Percentiles rank a stretch among this genome's conserved stretches.
Conservation (phyloP, 2,329 filamentous ascomycete species). For the Fusarium nygamai region DNA sequence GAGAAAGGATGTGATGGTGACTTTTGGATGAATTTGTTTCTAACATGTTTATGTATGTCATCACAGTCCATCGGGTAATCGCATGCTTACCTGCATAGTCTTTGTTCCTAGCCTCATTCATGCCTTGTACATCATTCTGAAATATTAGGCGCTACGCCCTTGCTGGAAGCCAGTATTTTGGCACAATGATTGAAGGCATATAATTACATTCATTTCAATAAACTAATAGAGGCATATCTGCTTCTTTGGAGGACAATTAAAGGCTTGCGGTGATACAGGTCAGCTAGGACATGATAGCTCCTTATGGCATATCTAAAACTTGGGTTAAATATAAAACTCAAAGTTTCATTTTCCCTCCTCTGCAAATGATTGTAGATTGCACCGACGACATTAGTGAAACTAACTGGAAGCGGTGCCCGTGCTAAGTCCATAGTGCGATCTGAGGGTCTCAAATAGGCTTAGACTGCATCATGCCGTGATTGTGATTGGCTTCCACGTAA, state of each 20-base stretch:
- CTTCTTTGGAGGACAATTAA: too few relatives aligned
- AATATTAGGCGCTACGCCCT: neutral
- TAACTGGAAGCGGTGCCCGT: too few relatives aligned
- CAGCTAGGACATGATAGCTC: too few relatives aligned
- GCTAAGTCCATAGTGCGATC: neutral
- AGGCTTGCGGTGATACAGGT: too few relatives aligned
- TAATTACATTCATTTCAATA: neutral
- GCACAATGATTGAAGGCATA: accelerated
- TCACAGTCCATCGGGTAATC: too few relatives aligned
- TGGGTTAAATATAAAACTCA: too few relatives aligned
- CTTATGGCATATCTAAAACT: too few relatives aligned
- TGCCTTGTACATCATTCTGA: neutral
- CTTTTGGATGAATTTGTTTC: neutral
- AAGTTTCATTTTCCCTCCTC: too few relatives aligned
- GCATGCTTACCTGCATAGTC: neutral
- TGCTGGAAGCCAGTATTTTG: too few relatives aligned
- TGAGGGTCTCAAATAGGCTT: accelerated
- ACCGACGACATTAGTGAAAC: too few relatives aligned
- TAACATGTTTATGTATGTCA: neutral
- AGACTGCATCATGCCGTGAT: accelerated
- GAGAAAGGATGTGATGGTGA: neutral
- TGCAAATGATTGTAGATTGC: too few relatives aligned
- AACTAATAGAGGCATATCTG: too few relatives aligned
- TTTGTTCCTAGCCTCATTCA: neutral
- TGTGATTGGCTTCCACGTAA: neutral